A percentile compares a stretch with the other conserved stretches of the same genome.
phyloP scores from a whole-genome alignment of 2,329 filamentous ascomycete genomes.

The Sporothrix variecibatus region DNA sequence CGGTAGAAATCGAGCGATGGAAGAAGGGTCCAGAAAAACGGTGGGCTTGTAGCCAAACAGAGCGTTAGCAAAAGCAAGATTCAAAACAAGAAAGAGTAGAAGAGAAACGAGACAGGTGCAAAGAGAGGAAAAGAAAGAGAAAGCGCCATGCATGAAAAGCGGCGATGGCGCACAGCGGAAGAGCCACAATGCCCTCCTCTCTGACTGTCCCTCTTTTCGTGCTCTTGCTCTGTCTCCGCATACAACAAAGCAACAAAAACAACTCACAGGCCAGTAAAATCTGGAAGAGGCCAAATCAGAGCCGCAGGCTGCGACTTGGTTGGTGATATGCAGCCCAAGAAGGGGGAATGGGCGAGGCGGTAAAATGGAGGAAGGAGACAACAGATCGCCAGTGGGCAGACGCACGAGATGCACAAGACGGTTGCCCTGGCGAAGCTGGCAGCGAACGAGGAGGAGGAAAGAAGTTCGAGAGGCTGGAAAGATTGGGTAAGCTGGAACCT shows the following conservation, averaged over 20 bases:
- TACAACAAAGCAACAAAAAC: not conserved
- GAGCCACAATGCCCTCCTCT: not conserved
- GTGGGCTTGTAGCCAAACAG: not conserved
- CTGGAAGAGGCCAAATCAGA: not conserved
- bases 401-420: slow-evolving; percentile 12
- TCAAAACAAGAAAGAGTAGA: slow-evolving; percentile 16
- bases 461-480: not conserved
- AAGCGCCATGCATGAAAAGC: not conserved
- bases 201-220: not conserved
- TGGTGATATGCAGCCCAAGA: not conserved
- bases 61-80: slow-evolving; percentile 11
- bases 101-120: not conserved
- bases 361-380: not conserved
- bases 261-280: slow-evolving; percentile 25
- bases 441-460: slow-evolving; percentile 10
- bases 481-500: not conserved
- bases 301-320: slow-evolving; percentile 16
- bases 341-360: not conserved
- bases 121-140: not conserved
- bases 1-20: slow-evolving; percentile 4
- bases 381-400: slow-evolving; percentile 17
- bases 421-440: slow-evolving; percentile 27
- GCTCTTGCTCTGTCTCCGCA: not conserved
- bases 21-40: not conserved
- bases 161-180: not conserved